These are phyloP conservation scores for Mycena rosella DNA, from an alignment of 768 basidiomycete species.

Conservation along the genomic window DNA sequence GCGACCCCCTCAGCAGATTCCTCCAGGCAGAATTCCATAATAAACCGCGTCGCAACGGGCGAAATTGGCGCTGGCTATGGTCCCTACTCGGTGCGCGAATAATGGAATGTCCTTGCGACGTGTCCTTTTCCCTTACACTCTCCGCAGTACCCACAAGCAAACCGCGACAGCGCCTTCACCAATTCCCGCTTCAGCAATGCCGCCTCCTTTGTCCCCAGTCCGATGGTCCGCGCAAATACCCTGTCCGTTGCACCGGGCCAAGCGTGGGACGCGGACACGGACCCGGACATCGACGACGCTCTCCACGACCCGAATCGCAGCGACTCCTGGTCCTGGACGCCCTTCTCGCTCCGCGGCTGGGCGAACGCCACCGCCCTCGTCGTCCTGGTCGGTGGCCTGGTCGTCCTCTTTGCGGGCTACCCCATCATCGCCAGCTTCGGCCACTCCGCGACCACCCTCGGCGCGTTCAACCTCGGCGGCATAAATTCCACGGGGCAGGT, in stretches of 20 bases:
- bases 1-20: not conserved
- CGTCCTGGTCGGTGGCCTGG: conserved; percentile 64
- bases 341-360: conserved; percentile 74
- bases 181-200: conserved; percentile 36
- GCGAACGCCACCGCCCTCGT: conserved; percentile 70
- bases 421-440: conserved; percentile 63
- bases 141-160: conserved; percentile 49
- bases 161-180: conserved; percentile 25
- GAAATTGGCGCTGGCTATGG: conserved; percentile 68
- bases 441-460: conserved; percentile 15
- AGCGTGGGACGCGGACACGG: conserved; percentile 66
- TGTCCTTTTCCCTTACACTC: not conserved
- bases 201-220: conserved; percentile 10
- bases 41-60: conserved; percentile 68
- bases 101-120: not conserved
- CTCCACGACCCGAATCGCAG: conserved; percentile 72
- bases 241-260: conserved; percentile 57
- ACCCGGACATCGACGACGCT: conserved; percentile 76
- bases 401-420: conserved; percentile 79
- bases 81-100: conserved; percentile 70
- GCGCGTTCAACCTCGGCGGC: conserved; percentile 82
- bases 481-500: conserved; percentile 82
- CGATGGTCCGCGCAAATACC: conserved; percentile 42
- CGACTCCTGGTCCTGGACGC: conserved; percentile 54
- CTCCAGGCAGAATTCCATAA: conserved; percentile 45